phyloP scores from a whole-genome alignment of 805 yeast species.

The Starmerella apis region DNA sequence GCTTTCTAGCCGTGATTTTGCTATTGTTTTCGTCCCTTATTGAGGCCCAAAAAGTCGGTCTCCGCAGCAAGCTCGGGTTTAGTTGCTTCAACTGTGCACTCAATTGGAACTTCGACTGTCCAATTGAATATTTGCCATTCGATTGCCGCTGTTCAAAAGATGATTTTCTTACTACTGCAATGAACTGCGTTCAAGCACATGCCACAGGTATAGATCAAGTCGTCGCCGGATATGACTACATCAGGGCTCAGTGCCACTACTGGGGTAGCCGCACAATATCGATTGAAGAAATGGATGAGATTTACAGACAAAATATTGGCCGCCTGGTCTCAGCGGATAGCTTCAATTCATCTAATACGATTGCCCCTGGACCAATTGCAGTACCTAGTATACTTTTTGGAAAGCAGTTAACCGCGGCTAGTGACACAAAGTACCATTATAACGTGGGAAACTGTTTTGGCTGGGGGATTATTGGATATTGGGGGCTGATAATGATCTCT shows the following conservation, averaged over 20 bases:
- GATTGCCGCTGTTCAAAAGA: constrained; percentile 27
- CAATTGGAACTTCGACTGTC: constrained; percentile 29
- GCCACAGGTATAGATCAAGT: constrained; percentile 24
- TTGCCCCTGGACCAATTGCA: constrained; percentile 19
- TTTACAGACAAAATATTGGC: constrained; percentile 28
- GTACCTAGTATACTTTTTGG: constrained; percentile 16
- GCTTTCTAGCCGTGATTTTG: background rate
- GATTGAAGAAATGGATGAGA: constrained; percentile 23
- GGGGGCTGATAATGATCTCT: constrained; percentile 27
- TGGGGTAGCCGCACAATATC: constrained; percentile 26
- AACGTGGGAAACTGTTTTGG: constrained; percentile 29
- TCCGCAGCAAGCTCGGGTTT: constrained; percentile 28
- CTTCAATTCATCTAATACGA: constrained; percentile 2
- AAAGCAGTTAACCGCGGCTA: constrained; percentile 24
- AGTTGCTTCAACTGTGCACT: constrained; percentile 31
- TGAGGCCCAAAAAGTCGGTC: constrained; percentile 29
- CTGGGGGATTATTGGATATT: constrained; percentile 28
- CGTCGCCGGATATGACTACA: constrained; percentile 25
- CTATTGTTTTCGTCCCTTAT: background rate
- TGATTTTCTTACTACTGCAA: constrained; percentile 29
- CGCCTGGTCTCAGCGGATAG: constrained; percentile 13
- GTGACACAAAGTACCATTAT: constrained; percentile 27
- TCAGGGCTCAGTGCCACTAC: constrained; percentile 27
- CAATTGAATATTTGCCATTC: constrained; percentile 21
- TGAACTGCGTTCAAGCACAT: constrained; percentile 26